phyloP scores from a whole-genome alignment of 169 alveolate genomes.

The Blepharisma undulans region DNA sequence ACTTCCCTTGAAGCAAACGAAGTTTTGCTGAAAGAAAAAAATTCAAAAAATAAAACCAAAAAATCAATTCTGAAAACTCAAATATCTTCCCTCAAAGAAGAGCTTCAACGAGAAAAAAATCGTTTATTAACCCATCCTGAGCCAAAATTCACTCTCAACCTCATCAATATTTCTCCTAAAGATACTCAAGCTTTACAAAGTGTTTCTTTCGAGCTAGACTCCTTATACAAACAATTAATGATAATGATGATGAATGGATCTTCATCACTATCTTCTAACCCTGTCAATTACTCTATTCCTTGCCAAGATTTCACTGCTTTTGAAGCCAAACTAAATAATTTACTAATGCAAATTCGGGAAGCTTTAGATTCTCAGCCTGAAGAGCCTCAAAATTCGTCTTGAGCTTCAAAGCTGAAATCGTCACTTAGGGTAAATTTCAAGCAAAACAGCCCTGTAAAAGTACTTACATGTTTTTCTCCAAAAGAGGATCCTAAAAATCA shows the following conservation, averaged over 20 bases:
- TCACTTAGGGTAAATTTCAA: not conserved
- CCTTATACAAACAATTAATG: not conserved
- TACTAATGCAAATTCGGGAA: not conserved
- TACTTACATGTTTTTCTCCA: not conserved
- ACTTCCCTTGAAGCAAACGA: not conserved
- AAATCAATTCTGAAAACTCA: not conserved
- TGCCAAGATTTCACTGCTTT: not conserved
- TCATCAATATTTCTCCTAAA: not conserved
- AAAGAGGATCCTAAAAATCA: not conserved
- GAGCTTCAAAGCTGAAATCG: not conserved
- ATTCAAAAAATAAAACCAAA: not conserved
- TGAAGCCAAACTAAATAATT: not conserved
- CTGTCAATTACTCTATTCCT: not conserved
- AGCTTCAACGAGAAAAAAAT: not conserved
- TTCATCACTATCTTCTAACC: not conserved
- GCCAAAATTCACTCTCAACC: not conserved
- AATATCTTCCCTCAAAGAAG: not conserved
- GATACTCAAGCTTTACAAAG: not conserved
- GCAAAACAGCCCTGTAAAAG: not conserved
- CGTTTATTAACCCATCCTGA: not conserved
- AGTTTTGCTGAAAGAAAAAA: not conserved
- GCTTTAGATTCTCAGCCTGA: not conserved
- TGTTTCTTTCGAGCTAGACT: not conserved
- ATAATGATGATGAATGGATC: slow-evolving; percentile 4
- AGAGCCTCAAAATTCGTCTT: not conserved